phyloP scores from a whole-genome alignment of 1,284 basidiomycete species.

The Apiotrichum porosum region DNA sequence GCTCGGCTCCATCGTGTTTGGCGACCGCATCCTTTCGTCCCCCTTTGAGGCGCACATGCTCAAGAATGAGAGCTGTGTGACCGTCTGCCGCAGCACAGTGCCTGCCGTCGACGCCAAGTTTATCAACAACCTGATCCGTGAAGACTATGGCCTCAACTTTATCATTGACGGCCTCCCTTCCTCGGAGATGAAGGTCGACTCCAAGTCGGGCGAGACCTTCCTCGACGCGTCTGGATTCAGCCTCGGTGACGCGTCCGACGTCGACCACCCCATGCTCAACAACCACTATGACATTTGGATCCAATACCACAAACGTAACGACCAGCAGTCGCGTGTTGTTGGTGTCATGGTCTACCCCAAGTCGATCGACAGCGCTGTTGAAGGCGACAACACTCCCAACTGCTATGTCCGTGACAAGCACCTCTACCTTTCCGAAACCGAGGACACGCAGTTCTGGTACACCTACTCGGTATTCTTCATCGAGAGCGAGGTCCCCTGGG shows the following conservation, averaged over 20 bases:
- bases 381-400: conserved; percentile 28
- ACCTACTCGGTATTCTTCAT: conserved; percentile 87
- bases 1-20: conserved; percentile 88
- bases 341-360: conserved; percentile 87
- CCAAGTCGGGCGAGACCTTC: conserved; percentile 71
- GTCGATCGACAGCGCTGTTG: conserved; percentile 44
- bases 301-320: conserved; percentile 75
- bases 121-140: conserved; percentile 83
- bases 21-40: conserved; percentile 90
- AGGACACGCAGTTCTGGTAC: conserved; percentile 69
- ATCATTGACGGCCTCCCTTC: conserved; percentile 91
- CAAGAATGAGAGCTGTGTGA: conserved; percentile 60
- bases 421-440: conserved; percentile 61
- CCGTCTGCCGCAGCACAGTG: conserved; percentile 65
- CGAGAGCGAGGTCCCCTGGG: conserved; percentile 83
- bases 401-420: conserved; percentile 44
- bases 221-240: conserved; percentile 68
- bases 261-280: conserved; percentile 55
- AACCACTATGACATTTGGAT: conserved; percentile 66
- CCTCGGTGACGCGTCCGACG: conserved; percentile 27
- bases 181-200: conserved; percentile 81
- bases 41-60: conserved; percentile 61
- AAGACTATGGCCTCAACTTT: conserved; percentile 94
- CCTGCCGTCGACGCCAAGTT: conserved; percentile 64
- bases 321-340: conserved; percentile 71